A percentile compares a stretch with the other conserved stretches of the same genome.
Conservation (phyloP, 495 filamentous ascomycete genomes). For the Penicillium tannophilum region DNA sequence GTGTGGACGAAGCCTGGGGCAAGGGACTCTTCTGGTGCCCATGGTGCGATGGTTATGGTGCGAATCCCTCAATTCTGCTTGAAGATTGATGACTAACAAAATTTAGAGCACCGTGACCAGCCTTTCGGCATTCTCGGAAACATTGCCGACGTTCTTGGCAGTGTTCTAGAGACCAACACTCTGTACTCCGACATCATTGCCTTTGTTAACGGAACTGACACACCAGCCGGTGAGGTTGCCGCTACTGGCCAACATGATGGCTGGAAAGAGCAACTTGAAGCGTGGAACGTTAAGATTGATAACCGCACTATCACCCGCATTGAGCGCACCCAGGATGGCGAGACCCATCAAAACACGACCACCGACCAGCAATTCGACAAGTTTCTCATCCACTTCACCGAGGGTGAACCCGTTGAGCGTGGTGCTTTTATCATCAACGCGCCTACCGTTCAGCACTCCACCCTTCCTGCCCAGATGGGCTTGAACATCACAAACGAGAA, state of each 20-base stretch:
- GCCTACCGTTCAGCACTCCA: conserved; percentile 46
- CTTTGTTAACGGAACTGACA: conserved; percentile 59
- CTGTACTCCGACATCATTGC: conserved; percentile 45
- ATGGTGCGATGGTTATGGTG: conserved; percentile 60
- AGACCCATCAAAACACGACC: conserved; percentile 30
- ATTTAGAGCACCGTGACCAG: conserved; percentile 50
- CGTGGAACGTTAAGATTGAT: conserved; percentile 53
- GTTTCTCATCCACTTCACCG: conserved; percentile 56
- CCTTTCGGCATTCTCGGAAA: conserved; percentile 53
- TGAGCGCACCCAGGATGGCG: conserved; percentile 48
- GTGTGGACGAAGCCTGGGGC: conserved; percentile 53
- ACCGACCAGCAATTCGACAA: conserved; percentile 46
- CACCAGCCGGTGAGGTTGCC: conserved; percentile 35
- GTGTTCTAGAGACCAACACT: conserved; percentile 52
- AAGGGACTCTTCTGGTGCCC: conserved; percentile 64
- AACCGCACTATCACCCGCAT: conserved; percentile 55
- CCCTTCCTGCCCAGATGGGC: conserved; percentile 38
- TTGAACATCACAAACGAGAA: conserved; percentile 46
- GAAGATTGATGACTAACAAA: neutral
- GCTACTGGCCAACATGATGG: conserved; percentile 41
- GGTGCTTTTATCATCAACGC: conserved; percentile 54
- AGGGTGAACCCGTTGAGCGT: conserved; percentile 45
- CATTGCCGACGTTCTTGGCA: conserved; percentile 43
- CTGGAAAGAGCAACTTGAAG: conserved; percentile 49
- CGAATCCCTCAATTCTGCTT: neutral